Evolutionary conservation across 495 filamentous ascomycete species (phyloP).

Genomic region (Parathielavia hyrcaniae): DNA sequence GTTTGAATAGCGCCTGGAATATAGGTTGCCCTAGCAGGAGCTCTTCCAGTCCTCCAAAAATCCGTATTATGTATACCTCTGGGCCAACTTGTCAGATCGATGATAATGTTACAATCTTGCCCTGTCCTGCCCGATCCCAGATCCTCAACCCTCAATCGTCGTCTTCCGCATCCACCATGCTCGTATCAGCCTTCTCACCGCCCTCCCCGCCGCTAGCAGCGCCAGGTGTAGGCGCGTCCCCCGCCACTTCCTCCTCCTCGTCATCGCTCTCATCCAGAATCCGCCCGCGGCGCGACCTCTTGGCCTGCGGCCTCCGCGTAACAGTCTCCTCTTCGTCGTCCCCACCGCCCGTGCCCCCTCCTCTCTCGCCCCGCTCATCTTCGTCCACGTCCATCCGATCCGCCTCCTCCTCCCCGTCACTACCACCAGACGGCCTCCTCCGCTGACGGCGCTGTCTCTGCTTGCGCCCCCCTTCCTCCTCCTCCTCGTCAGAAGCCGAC

Average conservation of each 20-base stretch:
- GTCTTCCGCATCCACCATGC: constrained; percentile 39
- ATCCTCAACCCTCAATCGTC: constrained; percentile 24
- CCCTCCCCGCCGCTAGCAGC: constrained; percentile 7
- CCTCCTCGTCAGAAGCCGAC: constrained; percentile 12
- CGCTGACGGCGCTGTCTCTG: constrained; percentile 25
- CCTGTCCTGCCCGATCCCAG: not conserved
- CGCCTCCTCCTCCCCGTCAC: constrained; percentile 24
- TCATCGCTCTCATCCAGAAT: constrained; percentile 46
- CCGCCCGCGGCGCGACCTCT: constrained; percentile 26
- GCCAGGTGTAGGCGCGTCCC: constrained; percentile 5
- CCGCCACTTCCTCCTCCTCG: constrained; percentile 33
- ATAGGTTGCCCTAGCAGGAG: not conserved
- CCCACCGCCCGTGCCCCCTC: constrained; percentile 21
- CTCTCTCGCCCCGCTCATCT: constrained; percentile 16
- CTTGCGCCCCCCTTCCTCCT: constrained; percentile 20
- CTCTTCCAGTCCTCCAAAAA: too few relatives aligned
- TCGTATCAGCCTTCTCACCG: constrained; percentile 26
- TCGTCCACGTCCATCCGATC: constrained; percentile 38
- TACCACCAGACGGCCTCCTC: constrained; percentile 17
- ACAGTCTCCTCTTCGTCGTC: constrained; percentile 40
- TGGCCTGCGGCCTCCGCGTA: constrained; percentile 25
- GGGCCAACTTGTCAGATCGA: not conserved
- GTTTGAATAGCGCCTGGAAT: too few relatives aligned
- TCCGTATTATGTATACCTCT: not conserved
- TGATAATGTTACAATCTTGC: constrained; percentile 14